Conservation (phyloP, 306 rosid genomes). For the Potentilla sterilis region DNA sequence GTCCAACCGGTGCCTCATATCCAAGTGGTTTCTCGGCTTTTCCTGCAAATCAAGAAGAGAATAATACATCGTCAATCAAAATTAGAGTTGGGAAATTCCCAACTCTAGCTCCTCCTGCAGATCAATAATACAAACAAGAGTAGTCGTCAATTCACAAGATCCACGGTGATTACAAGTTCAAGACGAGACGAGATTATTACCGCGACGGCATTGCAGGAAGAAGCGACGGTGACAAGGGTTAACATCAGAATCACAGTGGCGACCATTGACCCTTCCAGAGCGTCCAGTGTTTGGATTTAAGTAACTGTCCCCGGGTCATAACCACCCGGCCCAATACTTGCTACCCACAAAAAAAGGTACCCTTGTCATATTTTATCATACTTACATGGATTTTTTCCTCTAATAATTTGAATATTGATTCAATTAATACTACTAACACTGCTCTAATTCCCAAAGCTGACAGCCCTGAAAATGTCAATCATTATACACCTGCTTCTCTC, state of each 20-base stretch:
- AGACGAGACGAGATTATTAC: constrained; percentile 34
- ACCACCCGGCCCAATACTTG: neutral
- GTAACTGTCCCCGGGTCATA: neutral
- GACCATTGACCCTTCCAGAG: constrained; percentile 24
- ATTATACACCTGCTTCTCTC: too few relatives aligned
- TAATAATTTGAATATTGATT: too few relatives aligned
- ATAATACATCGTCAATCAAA: neutral
- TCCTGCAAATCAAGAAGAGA: constrained; percentile 43
- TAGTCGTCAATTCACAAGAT: neutral
- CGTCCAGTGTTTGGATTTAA: neutral
- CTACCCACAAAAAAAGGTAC: too few relatives aligned
- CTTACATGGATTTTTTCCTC: too few relatives aligned
- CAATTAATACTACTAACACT: too few relatives aligned
- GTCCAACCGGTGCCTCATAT: constrained; percentile 98
- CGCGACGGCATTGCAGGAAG: constrained; percentile 79
- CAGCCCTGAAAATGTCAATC: too few relatives aligned
- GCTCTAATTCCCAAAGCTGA: too few relatives aligned
- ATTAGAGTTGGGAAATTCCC: constrained; percentile 56
- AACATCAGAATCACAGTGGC: constrained; percentile 34
- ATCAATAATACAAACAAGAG: neutral
- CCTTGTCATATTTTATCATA: too few relatives aligned
- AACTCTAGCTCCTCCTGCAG: constrained; percentile 83
- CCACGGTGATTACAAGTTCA: neutral
- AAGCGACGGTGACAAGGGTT: constrained; percentile 33
- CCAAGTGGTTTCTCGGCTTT: constrained; percentile 94